phyloP scores from a whole-genome alignment of 306 rosid species.

The Cucumis hystrix region DNA sequence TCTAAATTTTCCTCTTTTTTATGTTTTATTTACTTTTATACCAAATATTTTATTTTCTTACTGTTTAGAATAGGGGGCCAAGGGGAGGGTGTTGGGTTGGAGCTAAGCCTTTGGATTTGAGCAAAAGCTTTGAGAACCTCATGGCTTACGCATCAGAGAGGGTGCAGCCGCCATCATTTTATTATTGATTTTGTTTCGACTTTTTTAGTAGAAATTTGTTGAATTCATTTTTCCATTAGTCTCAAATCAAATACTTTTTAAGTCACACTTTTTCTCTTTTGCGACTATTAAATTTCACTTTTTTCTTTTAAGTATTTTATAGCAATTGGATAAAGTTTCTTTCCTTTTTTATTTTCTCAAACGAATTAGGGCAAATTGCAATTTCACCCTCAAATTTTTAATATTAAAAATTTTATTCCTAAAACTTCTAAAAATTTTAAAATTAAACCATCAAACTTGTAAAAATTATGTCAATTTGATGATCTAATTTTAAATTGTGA shows the following conservation, averaged over 20 bases:
- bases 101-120: neutral
- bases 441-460: too few relatives aligned
- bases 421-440: too few relatives aligned
- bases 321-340: neutral
- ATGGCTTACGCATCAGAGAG: neutral
- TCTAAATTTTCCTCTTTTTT: neutral
- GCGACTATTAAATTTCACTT: too few relatives aligned
- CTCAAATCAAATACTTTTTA: neutral
- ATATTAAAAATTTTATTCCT: too few relatives aligned
- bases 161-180: neutral
- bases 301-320: too few relatives aligned
- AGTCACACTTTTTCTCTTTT: neutral
- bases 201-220: neutral
- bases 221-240: neutral
- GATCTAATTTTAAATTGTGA: too few relatives aligned
- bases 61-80: too few relatives aligned
- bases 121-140: neutral
- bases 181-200: neutral
- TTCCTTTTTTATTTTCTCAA: too few relatives aligned
- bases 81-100: neutral
- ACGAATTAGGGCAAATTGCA: too few relatives aligned
- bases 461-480: too few relatives aligned
- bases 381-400: too few relatives aligned
- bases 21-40: too few relatives aligned
- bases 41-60: neutral